Conservation (phyloP, 2,329 filamentous ascomycete species). For the Hypoxylon sp. region DNA sequence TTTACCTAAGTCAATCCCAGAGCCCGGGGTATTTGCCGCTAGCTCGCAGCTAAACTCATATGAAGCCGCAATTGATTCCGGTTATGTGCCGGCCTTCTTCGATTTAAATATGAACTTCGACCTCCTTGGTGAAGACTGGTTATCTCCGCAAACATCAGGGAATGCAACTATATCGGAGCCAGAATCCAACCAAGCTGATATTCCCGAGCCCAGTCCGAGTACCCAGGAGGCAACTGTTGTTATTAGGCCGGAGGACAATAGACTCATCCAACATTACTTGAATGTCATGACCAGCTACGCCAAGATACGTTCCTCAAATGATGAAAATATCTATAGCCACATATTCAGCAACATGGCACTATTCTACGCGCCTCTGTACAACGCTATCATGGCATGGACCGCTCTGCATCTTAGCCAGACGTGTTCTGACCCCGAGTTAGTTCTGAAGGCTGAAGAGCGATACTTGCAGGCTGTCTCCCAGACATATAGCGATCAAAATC, state of each 20-base stretch:
- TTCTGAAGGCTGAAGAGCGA: slow-evolving; percentile 41
- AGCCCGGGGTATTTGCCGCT: slow-evolving; percentile 7
- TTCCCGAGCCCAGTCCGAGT: slow-evolving; percentile 15
- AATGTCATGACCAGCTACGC: slow-evolving; percentile 45
- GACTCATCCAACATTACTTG: slow-evolving; percentile 45
- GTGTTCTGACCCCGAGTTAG: slow-evolving; percentile 33
- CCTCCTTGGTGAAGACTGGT: slow-evolving; percentile 36
- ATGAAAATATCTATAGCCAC: slow-evolving; percentile 45
- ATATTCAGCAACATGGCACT: slow-evolving; percentile 47
- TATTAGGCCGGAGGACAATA: slow-evolving; percentile 36
- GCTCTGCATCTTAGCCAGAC: slow-evolving; percentile 43
- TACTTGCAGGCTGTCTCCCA: slow-evolving; percentile 37
- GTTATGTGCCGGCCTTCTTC: slow-evolving; percentile 41
- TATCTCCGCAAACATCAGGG: slow-evolving; percentile 34
- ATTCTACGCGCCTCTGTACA: slow-evolving; percentile 42
- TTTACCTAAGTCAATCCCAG: slow-evolving; percentile 15
- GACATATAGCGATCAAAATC: slow-evolving; percentile 36
- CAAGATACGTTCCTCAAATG: slow-evolving; percentile 42
- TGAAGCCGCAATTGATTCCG: slow-evolving; percentile 20
- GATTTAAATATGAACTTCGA: slow-evolving; percentile 47
- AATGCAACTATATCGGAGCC: slow-evolving; percentile 24
- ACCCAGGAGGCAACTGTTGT: slow-evolving; percentile 36
- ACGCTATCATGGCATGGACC: slow-evolving; percentile 44
- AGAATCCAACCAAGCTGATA: slow-evolving; percentile 12
- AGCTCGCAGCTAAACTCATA: slow-evolving; percentile 28